phyloP scores from a whole-genome alignment of 2,329 filamentous ascomycete genomes.

The Verticillium nonalfalfae region DNA sequence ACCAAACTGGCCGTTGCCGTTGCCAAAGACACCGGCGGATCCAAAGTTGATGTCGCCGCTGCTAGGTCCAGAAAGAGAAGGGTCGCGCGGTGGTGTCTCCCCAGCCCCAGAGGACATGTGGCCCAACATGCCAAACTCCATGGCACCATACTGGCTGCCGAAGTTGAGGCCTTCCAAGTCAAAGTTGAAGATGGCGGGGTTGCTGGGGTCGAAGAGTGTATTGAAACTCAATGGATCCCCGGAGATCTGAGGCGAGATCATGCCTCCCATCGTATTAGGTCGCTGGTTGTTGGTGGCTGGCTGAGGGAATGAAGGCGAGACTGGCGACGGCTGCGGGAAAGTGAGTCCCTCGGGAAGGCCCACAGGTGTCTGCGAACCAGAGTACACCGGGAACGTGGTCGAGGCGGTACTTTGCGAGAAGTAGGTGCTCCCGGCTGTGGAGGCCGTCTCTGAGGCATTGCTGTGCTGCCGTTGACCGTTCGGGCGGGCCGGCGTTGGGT shows the following conservation, averaged over 20 bases:
- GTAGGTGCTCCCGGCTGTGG: constrained; percentile 35
- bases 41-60: constrained; percentile 31
- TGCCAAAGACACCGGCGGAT: constrained; percentile 42
- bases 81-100: constrained; percentile 67
- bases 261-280: constrained; percentile 29
- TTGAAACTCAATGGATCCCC: constrained; percentile 46
- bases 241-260: constrained; percentile 43
- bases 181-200: constrained; percentile 91
- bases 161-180: constrained; percentile 92
- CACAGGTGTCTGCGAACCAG: constrained; percentile 37
- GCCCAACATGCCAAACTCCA: constrained; percentile 93
- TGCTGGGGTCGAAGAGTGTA: constrained; percentile 79
- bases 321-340: constrained; percentile 66
- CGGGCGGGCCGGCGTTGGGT: constrained; percentile 33
- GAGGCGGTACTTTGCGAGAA: constrained; percentile 40
- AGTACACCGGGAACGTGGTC: constrained; percentile 46
- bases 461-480: constrained; percentile 32
- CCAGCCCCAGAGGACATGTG: constrained; percentile 92
- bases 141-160: constrained; percentile 88
- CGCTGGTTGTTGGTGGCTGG: constrained; percentile 37
- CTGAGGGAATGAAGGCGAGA: constrained; percentile 65
- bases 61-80: constrained; percentile 32
- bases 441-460: constrained; percentile 30
- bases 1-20: constrained; percentile 42
- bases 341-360: constrained; percentile 40